Evolutionary conservation across 306 rosid genomes (phyloP), one percentile per base, ranked within the genome.

Genomic region (Dalbergia oliveri): DNA sequence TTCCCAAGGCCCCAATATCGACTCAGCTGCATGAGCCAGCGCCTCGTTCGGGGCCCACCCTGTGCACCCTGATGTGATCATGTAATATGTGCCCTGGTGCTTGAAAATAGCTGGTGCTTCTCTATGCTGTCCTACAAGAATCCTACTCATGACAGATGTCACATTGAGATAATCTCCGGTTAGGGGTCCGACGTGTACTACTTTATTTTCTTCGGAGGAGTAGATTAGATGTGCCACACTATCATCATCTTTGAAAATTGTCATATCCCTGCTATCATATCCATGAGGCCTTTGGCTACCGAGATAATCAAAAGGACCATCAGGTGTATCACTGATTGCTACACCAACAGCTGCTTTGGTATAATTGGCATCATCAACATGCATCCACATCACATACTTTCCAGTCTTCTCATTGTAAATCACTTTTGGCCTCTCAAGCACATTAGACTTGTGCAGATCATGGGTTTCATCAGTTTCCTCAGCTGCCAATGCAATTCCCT

Each of bases 31-130:
- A 50, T 94, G 98, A 18, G 83, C 89, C 68, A 90, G 79, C 9
- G 97, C 98, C 83, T 89, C 97, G 2, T 94, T 94, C 4, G 98
- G 98, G 9, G 97, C 98, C 98, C 98, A 94, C 31, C 99, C 99
- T 0, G 97, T 84, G 86, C 99, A 95, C 10, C 99, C 99, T 33
- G 99, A 95, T 54, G 99, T 93, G 83, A 95, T 86, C 97, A 95
- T 93, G 85, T 95, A 93, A 83, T 95, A 95, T 79, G 88, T 93
- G 12, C 91, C 98, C 64, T 87, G 86, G 84, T 90, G 83, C 87
- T 95, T 95, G 92, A 95, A 95, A 61, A 95, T 26, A 69, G 98
- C 92, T 1, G 99, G 97, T 16, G 98, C 98, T 90, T 93, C 99
- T 80, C 99, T 84, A 70, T 87, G 97, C 69, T 93, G 97, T 67